Base-by-base conservation (phyloP, 257 asterid genomes). In the Leptodermis oblonga region DNA sequence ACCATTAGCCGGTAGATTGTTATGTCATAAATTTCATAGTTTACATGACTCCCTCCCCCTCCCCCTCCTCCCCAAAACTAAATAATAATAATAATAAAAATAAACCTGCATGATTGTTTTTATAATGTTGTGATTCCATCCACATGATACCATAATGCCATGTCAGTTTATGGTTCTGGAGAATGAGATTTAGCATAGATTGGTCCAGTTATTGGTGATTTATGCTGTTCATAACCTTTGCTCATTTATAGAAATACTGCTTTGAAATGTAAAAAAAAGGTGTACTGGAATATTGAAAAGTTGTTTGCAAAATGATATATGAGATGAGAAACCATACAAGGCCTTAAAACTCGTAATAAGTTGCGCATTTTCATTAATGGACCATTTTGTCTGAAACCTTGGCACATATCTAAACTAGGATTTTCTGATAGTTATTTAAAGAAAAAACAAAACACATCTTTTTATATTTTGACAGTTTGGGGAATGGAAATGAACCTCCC, bases 1-100 rank as follows among this genome's bases (percentile, higher is more conserved):
- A 88, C 98, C 75, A 86, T 93, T 77, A 90, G 99, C 76, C 82
- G 99, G 99, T 93, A 82, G 10, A 15, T 13, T 49, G 20, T 31
- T 43, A 2, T 33, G 28, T 5, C 58, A 18, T 28, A 15, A 14
- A 2, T 49, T 12, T 39, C 7, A 39, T 39, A 39, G 7, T 39
- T 20, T 49, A 49, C 10, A 17, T 49, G 18, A 17, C n/a, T 49
- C n/a, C n/a, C n/a, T n/a, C n/a, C n/a, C n/a, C n/a, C n/a, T n/a
- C n/a, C n/a, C n/a, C n/a, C n/a, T n/a, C n/a, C n/a, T n/a, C n/a
- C n/a, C n/a, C n/a, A n/a, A n/a, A n/a, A n/a, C n/a, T n/a, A n/a
- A n/a, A n/a, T n/a, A n/a, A n/a, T 49, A 25, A 49, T 17, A 25
- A 20, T 5, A 4, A 49, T 2, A 3, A 2, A 49, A 3, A 48